Evolutionary conservation across 2,329 filamentous ascomycete species (phyloP), one percentile per base, ranked within the genome.

Genomic region (Claviceps sp.): DNA sequence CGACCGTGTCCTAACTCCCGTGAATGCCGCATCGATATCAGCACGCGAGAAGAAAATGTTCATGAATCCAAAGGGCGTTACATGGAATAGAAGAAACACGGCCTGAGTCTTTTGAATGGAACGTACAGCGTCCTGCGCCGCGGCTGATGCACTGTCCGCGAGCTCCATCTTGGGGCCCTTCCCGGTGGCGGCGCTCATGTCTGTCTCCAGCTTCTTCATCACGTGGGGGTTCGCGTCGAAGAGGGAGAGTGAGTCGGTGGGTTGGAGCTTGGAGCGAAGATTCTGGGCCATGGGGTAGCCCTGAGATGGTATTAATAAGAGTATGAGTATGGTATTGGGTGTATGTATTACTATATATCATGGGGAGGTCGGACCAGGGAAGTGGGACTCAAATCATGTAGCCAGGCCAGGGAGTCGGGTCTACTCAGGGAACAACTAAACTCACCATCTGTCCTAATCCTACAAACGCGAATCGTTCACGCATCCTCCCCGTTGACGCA

Each of bases 1-100:
- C 82, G 56, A 95, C 81, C 34, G 82, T 85, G 70, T 90, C 84
- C 91, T 96, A 19, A 24, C 7, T 13, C 16, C 16, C 11, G 8
- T 16, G 26, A 34, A 34, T 34, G 30, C 30, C 10, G 30, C 30
- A 11, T 34, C 1, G 11, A 22, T 10, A 22, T 11, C 10, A 22
- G 13, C n/a, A 7, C 4, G 13, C 8, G 3, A 42, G 13, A 22
- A 42, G 1, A 17, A 17, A 10, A 41, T 14, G 11, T 16, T 40
- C 3, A 2, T 16, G 13, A 14, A 40, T 19, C 11, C 40, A 16
- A 24, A 14, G 41, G 41, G 41, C 2, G 16, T 17, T 13, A 1
- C 1, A 13, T 10, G 41, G 41, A 3, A 24, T 19, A 10, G 17
- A 43, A 13, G 4, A 30, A 30, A 34, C 10, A 11, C 4, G 30